Conservation (phyloP, 345 rosid genomes). For the Salix purpurea region DNA sequence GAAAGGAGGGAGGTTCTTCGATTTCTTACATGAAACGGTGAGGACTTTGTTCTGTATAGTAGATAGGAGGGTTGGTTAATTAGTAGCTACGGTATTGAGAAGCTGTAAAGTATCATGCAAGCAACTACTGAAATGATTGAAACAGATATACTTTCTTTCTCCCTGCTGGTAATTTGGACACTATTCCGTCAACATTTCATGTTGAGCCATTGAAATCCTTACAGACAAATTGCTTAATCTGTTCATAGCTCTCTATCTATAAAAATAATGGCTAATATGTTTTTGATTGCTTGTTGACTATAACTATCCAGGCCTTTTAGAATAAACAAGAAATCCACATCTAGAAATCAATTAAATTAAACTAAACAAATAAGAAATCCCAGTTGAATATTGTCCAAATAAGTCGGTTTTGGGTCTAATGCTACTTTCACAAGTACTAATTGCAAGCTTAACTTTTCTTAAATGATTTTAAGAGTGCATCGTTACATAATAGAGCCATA, state of each 20-base stretch:
- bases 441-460: not conserved
- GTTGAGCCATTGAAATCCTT: not conserved
- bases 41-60: slow-evolving; percentile 15
- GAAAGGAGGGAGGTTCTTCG: not conserved
- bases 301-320: too few species aligned
- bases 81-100: not conserved
- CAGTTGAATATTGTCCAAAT: not conserved
- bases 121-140: not conserved
- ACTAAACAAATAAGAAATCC: not conserved
- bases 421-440: too few species aligned
- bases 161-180: not conserved
- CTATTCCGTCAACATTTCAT: not conserved
- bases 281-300: too few species aligned
- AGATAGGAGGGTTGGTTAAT: not conserved
- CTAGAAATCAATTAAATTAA: not conserved
- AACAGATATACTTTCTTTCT: not conserved
- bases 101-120: not conserved
- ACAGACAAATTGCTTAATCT: too few species aligned
- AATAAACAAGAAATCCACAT: not conserved
- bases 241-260: too few species aligned
- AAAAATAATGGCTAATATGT: too few species aligned
- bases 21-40: slow-evolving; percentile 1
- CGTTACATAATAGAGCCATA: slow-evolving; percentile 16
- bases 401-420: not conserved
- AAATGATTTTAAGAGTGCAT: not conserved